Conservation (phyloP, 129 eudicot species). For the carrot (Daucus carota) region DH1_v3.0 NC_030389.2:33976501-33977000, state of each 20-base stretch:
- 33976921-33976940: too few species aligned
- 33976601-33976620: neutral
- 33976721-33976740: neutral
- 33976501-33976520: too few species aligned
- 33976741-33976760: neutral
- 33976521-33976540: too few species aligned
- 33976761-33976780: neutral
- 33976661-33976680: too few species aligned
- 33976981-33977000: neutral
- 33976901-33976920: neutral
- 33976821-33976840: too few species aligned
- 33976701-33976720: neutral
- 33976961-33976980: neutral
- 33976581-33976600: too few species aligned
- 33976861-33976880: too few species aligned
- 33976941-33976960: neutral
- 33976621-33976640: too few species aligned
- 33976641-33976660: neutral
- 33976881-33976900: neutral
- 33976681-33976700: too few species aligned
- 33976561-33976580: too few species aligned
- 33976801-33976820: neutral
- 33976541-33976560: too few species aligned
- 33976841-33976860: too few species aligned
- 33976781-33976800: neutral